These are phyloP conservation scores for Argentina anserina DNA, from an alignment of 306 rosid species.

Conservation along the genomic window DNA sequence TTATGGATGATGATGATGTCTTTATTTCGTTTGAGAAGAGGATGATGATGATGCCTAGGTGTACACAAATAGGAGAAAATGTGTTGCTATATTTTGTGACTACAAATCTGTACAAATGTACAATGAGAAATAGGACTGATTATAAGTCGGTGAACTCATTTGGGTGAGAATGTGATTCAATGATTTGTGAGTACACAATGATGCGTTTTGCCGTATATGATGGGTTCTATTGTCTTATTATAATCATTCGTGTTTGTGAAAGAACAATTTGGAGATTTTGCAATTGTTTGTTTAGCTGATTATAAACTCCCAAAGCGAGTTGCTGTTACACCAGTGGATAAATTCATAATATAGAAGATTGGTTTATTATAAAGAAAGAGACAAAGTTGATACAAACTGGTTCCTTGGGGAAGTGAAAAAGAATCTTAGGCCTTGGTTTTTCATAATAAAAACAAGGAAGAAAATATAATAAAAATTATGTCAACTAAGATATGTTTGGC, in stretches of 20 bases:
- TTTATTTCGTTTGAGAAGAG: no score
- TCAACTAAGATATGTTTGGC: slow-evolving; percentile 20
- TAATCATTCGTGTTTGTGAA: slow-evolving; percentile 25
- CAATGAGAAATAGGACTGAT: slow-evolving; percentile 4
- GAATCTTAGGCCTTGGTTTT: slow-evolving; percentile 18
- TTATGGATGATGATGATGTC: background rate
- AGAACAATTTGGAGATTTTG: slow-evolving; percentile 21
- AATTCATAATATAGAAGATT: slow-evolving; percentile 40
- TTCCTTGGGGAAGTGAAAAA: slow-evolving; percentile 11
- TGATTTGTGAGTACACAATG: slow-evolving; percentile 19
- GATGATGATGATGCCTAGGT: background rate
- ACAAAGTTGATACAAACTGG: background rate
- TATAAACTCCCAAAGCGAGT: background rate
- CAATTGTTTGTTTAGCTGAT: slow-evolving; percentile 21
- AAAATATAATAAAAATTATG: slow-evolving; percentile 28
- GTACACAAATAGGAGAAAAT: background rate
- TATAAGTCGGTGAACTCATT: background rate
- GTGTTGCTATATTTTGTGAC: slow-evolving; percentile 13
- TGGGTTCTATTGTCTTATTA: slow-evolving; percentile 16
- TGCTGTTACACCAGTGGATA: background rate
- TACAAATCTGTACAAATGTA: slow-evolving; percentile 1
- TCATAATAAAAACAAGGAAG: slow-evolving; percentile 22
- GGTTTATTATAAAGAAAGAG: slow-evolving; percentile 23
- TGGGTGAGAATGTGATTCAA: background rate
- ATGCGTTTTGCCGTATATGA: slow-evolving; percentile 24